phyloP scores from a whole-genome alignment of 2,329 filamentous ascomycete species.

The Spiromastix sp. region DNA sequence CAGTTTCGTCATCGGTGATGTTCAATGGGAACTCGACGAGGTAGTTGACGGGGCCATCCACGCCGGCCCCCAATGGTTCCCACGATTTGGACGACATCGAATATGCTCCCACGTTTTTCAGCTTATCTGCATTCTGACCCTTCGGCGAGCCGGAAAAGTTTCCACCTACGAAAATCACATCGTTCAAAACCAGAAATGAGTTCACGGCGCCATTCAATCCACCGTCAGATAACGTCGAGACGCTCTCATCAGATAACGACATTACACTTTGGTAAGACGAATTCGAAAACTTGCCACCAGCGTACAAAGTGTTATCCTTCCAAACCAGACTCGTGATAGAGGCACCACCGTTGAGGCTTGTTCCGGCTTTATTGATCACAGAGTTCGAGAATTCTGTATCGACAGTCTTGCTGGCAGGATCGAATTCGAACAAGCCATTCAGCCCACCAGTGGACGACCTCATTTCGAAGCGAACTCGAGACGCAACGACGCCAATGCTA shows the following conservation, averaged over 20 bases:
- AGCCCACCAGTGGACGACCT: conserved; percentile 59
- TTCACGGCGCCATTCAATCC: conserved; percentile 74
- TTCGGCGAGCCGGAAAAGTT: conserved; percentile 66
- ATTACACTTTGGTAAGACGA: conserved; percentile 64
- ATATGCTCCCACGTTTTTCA: conserved; percentile 70
- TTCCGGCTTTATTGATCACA: conserved; percentile 65
- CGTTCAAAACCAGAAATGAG: conserved; percentile 57
- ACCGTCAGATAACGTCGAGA: conserved; percentile 52
- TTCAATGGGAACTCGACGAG: conserved; percentile 75
- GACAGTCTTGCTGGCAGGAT: conserved; percentile 52
- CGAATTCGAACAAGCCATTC: conserved; percentile 84
- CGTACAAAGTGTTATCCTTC: conserved; percentile 55
- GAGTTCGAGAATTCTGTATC: conserved; percentile 59
- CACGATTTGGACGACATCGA: conserved; percentile 59
- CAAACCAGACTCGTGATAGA: conserved; percentile 60
- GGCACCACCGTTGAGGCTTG: conserved; percentile 56
- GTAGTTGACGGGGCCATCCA: conserved; percentile 65
- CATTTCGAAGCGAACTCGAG: conserved; percentile 65
- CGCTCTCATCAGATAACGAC: conserved; percentile 54
- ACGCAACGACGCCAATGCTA: conserved; percentile 73
- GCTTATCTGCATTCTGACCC: conserved; percentile 50
- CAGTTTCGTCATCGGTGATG: conserved; percentile 55
- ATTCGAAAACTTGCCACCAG: conserved; percentile 76
- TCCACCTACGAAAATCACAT: conserved; percentile 69
- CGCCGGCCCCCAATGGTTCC: conserved; percentile 71